Evolutionary conservation across 371 early-diverging fungal species (phyloP).

Genomic region (Saksenaea oblongispora): DNA sequence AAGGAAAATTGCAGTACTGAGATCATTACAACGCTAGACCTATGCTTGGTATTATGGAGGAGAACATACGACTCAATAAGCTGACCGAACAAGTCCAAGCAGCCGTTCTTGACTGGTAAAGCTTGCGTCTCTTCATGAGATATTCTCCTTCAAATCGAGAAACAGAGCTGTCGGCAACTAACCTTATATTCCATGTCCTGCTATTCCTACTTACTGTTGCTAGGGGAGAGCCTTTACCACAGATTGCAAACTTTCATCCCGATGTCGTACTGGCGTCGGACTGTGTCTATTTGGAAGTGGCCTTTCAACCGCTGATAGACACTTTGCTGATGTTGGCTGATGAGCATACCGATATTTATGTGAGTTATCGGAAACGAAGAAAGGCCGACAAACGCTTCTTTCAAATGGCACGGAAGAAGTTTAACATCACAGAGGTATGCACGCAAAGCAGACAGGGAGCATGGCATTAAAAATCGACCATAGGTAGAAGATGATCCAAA

Average conservation of each 20-base stretch:
- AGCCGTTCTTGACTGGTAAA: constrained; percentile 41
- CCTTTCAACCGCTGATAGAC: constrained; percentile 45
- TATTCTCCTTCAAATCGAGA: not conserved
- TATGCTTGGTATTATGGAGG: constrained; percentile 44
- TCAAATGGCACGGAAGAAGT: constrained; percentile 41
- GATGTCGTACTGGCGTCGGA: constrained; percentile 54
- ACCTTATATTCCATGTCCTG: not conserved
- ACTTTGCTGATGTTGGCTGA: constrained; percentile 30
- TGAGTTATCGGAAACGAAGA: constrained; percentile 45
- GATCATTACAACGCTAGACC: constrained; percentile 18
- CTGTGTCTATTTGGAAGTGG: constrained; percentile 50
- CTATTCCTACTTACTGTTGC: not conserved
- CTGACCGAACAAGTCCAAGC: constrained; percentile 20
- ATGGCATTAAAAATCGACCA: not conserved
- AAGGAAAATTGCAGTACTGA: not conserved
- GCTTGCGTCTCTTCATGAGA: not conserved
- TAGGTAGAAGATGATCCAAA: constrained; percentile 35
- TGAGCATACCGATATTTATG: constrained; percentile 36
- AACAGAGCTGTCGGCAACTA: not conserved
- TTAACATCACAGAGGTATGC: constrained; percentile 30
- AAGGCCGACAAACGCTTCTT: constrained; percentile 55
- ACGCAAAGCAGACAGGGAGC: not conserved
- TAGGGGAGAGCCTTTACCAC: constrained; percentile 38
- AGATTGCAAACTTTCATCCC: constrained; percentile 7
- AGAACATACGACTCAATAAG: constrained; percentile 37